Evolutionary conservation across 768 basidiomycete species (phyloP).

Genomic region (Auriculariales sp.): DNA sequence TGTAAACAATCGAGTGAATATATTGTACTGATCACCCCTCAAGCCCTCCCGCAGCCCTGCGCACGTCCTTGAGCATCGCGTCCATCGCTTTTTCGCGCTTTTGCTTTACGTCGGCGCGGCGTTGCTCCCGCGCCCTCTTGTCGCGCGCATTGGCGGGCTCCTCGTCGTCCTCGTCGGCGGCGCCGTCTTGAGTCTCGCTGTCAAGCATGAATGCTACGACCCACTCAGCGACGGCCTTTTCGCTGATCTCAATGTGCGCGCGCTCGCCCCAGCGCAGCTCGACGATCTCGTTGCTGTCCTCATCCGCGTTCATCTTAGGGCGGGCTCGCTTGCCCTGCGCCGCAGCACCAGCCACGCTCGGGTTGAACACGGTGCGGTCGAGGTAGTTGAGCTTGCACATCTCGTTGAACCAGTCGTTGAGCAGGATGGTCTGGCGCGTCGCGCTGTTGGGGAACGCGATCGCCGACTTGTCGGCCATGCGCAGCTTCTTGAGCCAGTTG

Average conservation of each 20-base stretch:
- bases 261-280: constrained; percentile 85
- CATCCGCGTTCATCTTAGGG: constrained; percentile 11
- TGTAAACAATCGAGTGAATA: too few relatives aligned
- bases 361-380: constrained; percentile 27
- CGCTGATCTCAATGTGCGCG: constrained; percentile 71
- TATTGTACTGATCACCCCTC: too few relatives aligned
- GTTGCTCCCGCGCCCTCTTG: background rate
- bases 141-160: constrained; percentile 5
- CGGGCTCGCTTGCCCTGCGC: background rate
- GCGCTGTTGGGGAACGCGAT: constrained; percentile 39
- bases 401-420: constrained; percentile 51
- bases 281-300: constrained; percentile 26
- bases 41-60: constrained; percentile 9
- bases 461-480: constrained; percentile 32
- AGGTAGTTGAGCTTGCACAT: constrained; percentile 66
- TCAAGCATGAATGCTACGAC: constrained; percentile 66
- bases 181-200: constrained; percentile 17
- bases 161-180: constrained; percentile 19
- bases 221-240: constrained; percentile 58
- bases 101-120: constrained; percentile 7
- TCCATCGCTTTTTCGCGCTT: constrained; percentile 6
- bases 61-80: constrained; percentile 6
- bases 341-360: background rate
- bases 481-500: constrained; percentile 51
- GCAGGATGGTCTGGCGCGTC: constrained; percentile 32